Percentiles rank a stretch among this genome's conserved stretches.
phyloP scores from a whole-genome alignment of 164 flowering plant species.

The Pachysandra terminalis region DNA sequence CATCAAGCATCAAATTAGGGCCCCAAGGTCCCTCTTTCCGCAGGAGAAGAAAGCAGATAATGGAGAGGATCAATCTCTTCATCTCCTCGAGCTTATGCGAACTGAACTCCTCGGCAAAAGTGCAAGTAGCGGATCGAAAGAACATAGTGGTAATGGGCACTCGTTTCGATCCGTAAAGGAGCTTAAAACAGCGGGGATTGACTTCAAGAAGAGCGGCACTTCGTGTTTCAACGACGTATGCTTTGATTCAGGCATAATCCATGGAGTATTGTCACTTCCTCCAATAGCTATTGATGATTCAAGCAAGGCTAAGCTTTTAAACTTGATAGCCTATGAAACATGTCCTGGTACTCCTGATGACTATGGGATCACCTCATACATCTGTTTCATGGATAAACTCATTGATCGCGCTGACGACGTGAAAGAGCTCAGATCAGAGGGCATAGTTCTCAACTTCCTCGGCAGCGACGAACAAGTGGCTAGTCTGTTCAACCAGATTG shows the following conservation, averaged over 20 bases:
- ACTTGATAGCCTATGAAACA: constrained; percentile 8
- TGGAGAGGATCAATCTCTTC: too few species aligned
- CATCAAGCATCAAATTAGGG: neutral
- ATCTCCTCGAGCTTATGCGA: neutral
- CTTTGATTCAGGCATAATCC: neutral
- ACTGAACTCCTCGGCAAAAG: neutral
- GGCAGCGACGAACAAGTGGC: constrained; percentile 30
- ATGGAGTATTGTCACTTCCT: neutral
- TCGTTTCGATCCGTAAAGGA: constrained; percentile 7
- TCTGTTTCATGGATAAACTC: constrained; percentile 19
- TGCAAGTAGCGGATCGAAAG: neutral
- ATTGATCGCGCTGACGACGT: constrained; percentile 15
- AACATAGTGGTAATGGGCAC: neutral
- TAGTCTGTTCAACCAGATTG: constrained; percentile 19
- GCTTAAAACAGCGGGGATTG: constrained; percentile 7
- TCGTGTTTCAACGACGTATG: neutral
- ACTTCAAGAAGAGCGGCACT: neutral
- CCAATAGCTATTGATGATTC: constrained; percentile 4
- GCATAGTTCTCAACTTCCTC: constrained; percentile 15
- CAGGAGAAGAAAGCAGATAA: neutral
- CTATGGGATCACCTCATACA: constrained; percentile 8
- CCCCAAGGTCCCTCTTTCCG: neutral
- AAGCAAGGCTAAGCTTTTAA: neutral
- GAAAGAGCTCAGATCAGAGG: constrained; percentile 13
- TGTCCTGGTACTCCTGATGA: neutral